A percentile compares a stretch with the other conserved stretches of the same genome.
phyloP scores from a whole-genome alignment of 306 rosid species.

The Cucumis cinereus region DNA sequence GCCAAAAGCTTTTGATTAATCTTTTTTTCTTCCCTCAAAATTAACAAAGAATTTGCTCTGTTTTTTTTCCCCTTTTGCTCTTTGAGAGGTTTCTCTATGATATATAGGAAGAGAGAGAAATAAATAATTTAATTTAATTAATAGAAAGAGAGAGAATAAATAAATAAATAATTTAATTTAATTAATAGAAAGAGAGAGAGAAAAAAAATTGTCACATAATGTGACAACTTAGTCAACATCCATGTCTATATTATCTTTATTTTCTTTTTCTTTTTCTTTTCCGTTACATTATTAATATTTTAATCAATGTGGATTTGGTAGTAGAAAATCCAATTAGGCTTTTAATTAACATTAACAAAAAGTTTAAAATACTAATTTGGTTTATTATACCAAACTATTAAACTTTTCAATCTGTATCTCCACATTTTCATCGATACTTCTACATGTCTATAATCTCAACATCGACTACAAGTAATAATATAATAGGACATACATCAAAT shows the following conservation, averaged over 20 bases:
- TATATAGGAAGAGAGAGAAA: constrained; percentile 1
- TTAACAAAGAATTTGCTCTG: neutral
- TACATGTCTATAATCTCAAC: too few species aligned
- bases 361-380: neutral
- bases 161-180: neutral
- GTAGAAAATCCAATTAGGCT: neutral
- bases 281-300: neutral
- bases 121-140: neutral
- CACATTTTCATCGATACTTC: too few species aligned
- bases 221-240: constrained; percentile 8
- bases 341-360: neutral
- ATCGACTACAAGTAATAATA: too few species aligned
- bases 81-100: neutral
- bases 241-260: neutral
- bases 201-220: neutral
- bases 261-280: neutral
- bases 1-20: neutral
- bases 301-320: neutral
- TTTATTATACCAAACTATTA: too few species aligned
- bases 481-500: too few species aligned
- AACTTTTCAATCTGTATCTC: too few species aligned
- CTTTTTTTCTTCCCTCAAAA: neutral
- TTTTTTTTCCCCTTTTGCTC: neutral
- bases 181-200: neutral
- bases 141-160: neutral